A percentile compares a stretch with the other conserved stretches of the same genome.
phyloP scores from a whole-genome alignment of 164 flowering plant genomes.

The Sedum album region DNA sequence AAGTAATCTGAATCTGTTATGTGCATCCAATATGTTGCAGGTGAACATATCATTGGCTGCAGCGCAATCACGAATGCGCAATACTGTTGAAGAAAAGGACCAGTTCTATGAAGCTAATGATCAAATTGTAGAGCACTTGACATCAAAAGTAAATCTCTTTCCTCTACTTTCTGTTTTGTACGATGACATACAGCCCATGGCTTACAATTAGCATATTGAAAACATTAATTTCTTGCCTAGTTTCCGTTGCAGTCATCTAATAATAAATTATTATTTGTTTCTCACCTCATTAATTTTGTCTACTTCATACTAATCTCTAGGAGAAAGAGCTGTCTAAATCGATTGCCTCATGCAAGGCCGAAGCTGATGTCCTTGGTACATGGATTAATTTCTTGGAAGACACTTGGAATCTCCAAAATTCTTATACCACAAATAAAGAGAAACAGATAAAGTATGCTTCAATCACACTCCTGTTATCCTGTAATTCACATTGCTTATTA shows the following conservation, averaged over 20 bases:
- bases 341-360: constrained; percentile 52
- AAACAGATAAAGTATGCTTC: constrained; percentile 56
- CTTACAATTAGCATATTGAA: neutral
- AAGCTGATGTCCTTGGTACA: constrained; percentile 67
- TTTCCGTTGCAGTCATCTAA: neutral
- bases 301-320: constrained; percentile 24
- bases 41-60: constrained; percentile 59
- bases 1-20: neutral
- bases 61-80: constrained; percentile 48
- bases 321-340: constrained; percentile 86
- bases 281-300: neutral
- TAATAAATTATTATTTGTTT: neutral
- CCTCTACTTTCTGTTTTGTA: neutral
- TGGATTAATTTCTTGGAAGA: constrained; percentile 97
- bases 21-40: constrained; percentile 12
- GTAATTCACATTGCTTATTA: neutral
- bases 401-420: constrained; percentile 76
- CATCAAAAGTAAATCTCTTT: constrained; percentile 35
- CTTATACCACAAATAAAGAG: constrained; percentile 53
- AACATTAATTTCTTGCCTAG: constrained; percentile 2
- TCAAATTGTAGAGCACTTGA: constrained; percentile 50
- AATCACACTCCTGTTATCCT: neutral
- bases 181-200: neutral
- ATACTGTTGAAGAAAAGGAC: constrained; percentile 55
- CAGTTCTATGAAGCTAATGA: constrained; percentile 67